Percentiles rank a stretch among this genome's conserved stretches.
phyloP scores from a whole-genome alignment of 331 rosid genomes.

The Malus hybrid region DNA sequence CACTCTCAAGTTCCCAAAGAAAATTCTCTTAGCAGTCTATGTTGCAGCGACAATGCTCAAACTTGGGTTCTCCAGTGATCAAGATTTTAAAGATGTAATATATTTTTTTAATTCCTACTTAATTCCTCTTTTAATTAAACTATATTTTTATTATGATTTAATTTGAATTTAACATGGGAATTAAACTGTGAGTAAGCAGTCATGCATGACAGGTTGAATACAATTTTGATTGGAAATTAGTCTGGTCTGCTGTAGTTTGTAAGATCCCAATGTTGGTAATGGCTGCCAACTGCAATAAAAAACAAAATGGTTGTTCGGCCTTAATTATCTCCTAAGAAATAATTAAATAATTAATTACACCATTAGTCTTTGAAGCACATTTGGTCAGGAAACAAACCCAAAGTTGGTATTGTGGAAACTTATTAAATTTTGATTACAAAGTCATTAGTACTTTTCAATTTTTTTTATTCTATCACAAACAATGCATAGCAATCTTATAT shows the following conservation, averaged over 20 bases:
- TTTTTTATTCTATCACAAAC: not conserved
- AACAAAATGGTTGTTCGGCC: not conserved
- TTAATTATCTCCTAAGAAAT: not conserved
- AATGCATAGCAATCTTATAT: too few species aligned
- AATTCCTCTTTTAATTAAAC: not conserved
- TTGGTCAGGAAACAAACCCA: too few species aligned
- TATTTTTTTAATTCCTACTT: not conserved
- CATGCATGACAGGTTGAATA: not conserved
- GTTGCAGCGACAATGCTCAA: slow-evolving; percentile 82
- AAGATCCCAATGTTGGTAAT: not conserved
- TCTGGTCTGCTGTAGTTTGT: not conserved
- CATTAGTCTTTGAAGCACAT: not conserved
- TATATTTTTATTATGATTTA: slow-evolving; percentile 1
- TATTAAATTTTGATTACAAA: not conserved
- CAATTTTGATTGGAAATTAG: not conserved
- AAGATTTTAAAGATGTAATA: slow-evolving; percentile 60
- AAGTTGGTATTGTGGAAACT: not conserved
- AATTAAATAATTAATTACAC: not conserved
- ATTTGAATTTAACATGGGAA: not conserved
- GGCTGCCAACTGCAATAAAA: slow-evolving; percentile 7
- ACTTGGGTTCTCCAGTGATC: slow-evolving; percentile 36
- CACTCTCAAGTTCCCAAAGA: slow-evolving; percentile 51
- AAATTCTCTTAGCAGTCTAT: slow-evolving; percentile 54
- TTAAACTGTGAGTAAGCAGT: not conserved
- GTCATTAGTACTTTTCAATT: not conserved